Evolutionary conservation across 2,329 filamentous ascomycete species (phyloP).

Genomic region (Ascochyta clinopodiicola): DNA sequence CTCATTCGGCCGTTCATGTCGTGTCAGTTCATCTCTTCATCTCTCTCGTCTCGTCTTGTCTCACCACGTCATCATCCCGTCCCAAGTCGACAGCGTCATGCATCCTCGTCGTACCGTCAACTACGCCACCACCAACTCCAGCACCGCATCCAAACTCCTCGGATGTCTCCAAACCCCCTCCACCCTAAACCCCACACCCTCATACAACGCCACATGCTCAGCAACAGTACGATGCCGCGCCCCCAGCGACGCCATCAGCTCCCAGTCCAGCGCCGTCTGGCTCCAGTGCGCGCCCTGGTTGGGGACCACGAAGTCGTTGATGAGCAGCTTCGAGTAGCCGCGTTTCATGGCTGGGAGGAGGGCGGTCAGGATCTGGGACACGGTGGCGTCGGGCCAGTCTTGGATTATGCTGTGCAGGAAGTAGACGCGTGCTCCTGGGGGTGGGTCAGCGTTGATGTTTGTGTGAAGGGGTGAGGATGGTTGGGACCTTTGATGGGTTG

Average conservation of each 20-base stretch:
- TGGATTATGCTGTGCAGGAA: slow-evolving; percentile 40
- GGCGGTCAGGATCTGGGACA: slow-evolving; percentile 28
- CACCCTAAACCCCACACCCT: slow-evolving; percentile 26
- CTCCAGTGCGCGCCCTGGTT: slow-evolving; percentile 32
- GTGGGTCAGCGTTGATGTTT: not conserved
- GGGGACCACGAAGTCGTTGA: slow-evolving; percentile 39
- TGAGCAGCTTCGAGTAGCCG: slow-evolving; percentile 36
- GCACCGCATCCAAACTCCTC: slow-evolving; percentile 29
- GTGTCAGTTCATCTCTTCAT: too few relatives aligned
- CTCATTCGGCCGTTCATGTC: too few relatives aligned
- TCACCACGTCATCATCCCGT: not conserved
- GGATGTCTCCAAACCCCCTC: slow-evolving; percentile 30
- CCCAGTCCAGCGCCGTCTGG: slow-evolving; percentile 36
- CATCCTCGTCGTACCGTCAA: not conserved
- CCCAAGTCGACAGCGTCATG: too few relatives aligned
- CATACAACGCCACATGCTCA: slow-evolving; percentile 29
- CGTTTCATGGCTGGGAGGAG: slow-evolving; percentile 37
- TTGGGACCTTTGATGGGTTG: slow-evolving; percentile 40
- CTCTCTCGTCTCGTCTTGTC: too few relatives aligned
- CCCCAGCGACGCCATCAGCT: slow-evolving; percentile 32
- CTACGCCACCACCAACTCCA: slow-evolving; percentile 30
- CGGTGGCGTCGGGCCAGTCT: slow-evolving; percentile 36
- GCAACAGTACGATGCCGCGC: slow-evolving; percentile 32
- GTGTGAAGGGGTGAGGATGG: not conserved
- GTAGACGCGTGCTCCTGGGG: slow-evolving; percentile 30